Percentiles rank a stretch among this genome's conserved stretches.
These are phyloP conservation scores for Colletotrichum sp. DNA, from an alignment of 2,329 filamentous ascomycete genomes.

Conservation along the genomic window DNA sequence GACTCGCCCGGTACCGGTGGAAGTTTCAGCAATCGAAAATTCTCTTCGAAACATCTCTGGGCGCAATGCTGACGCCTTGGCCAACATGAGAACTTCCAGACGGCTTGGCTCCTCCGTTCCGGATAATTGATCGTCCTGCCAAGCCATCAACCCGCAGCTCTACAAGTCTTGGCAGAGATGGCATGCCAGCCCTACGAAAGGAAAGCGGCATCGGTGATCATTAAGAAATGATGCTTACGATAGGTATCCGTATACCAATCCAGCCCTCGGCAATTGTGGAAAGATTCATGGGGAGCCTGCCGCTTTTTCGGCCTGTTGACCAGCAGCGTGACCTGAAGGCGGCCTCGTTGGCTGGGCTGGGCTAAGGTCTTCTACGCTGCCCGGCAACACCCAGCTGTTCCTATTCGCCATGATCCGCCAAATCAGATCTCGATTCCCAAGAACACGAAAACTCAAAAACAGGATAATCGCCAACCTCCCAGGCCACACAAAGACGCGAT, in stretches of 20 bases:
- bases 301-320: not conserved
- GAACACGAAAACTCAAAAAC: not conserved
- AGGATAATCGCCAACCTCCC: not conserved
- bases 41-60: not conserved
- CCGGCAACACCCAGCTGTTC: not conserved
- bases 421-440: not conserved
- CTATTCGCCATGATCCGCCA: not conserved
- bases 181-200: not conserved
- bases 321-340: not conserved
- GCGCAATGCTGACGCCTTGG: not conserved
- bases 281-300: not conserved
- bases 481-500: not conserved
- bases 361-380: not conserved
- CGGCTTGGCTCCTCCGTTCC: not conserved
- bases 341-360: not conserved
- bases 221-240: accelerated
- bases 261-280: accelerated
- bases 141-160: not conserved
- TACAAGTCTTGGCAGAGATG: not conserved
- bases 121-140: not conserved
- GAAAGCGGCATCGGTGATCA: not conserved
- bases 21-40: not conserved
- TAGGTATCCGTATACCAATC: accelerated
- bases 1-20: not conserved
- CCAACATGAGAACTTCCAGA: not conserved